Evolutionary conservation across 768 basidiomycete genomes (phyloP).

Genomic region (Tulasnella sp.): DNA sequence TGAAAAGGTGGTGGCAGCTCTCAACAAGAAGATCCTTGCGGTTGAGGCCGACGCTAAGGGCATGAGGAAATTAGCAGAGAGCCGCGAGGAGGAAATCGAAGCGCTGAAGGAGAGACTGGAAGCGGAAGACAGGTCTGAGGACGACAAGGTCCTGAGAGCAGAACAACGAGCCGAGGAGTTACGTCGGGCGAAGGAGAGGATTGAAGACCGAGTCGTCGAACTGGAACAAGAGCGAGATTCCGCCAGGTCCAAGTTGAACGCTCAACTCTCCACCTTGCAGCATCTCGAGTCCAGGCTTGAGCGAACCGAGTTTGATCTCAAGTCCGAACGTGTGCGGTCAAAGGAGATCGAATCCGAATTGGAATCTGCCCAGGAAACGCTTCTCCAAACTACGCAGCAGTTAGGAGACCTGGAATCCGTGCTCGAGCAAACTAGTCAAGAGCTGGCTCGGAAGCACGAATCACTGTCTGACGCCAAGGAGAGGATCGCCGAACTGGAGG

Average conservation of each 20-base stretch:
- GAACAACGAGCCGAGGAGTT: constrained; percentile 10
- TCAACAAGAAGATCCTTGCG: neutral
- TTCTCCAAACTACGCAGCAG: neutral
- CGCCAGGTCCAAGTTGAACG: neutral
- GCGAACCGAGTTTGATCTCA: constrained; percentile 40
- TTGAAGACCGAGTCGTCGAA: constrained; percentile 31
- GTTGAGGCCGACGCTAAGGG: neutral
- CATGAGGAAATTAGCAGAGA: constrained; percentile 40
- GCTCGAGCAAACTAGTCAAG: neutral
- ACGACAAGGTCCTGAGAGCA: neutral
- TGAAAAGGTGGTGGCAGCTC: neutral
- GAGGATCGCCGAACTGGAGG: constrained; percentile 49
- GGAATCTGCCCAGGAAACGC: neutral
- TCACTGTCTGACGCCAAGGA: constrained; percentile 48
- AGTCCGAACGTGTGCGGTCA: constrained; percentile 54
- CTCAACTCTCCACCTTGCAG: neutral
- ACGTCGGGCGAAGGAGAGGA: constrained; percentile 38
- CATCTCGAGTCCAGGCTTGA: constrained; percentile 26
- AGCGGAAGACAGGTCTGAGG: constrained; percentile 31
- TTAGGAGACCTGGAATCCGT: neutral
- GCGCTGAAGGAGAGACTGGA: constrained; percentile 50
- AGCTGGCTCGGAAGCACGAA: constrained; percentile 35
- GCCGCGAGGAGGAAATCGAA: constrained; percentile 54
- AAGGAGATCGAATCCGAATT: constrained; percentile 30
- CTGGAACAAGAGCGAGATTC: constrained; percentile 27